Conservation (phyloP, 345 rosid species). For the Murraya paniculata region DNA sequence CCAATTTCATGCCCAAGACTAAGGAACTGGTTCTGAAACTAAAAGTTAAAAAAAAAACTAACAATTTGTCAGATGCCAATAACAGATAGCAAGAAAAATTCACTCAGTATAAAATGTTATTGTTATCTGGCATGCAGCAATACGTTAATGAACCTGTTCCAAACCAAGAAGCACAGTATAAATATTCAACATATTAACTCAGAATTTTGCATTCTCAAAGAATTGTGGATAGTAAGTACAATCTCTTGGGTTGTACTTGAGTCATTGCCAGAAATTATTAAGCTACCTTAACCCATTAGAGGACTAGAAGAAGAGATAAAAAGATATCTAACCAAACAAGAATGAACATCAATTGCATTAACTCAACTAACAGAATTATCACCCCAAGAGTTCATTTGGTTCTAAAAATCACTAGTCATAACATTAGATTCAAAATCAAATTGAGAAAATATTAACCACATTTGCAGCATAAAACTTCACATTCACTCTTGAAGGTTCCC, state of each 20-base stretch:
- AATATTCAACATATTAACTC: neutral
- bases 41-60: neutral
- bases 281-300: neutral
- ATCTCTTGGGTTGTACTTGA: neutral
- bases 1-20: conserved; percentile 16
- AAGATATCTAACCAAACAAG: neutral
- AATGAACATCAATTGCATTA: neutral
- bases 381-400: neutral
- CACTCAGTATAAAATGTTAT: neutral
- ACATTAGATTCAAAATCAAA: neutral
- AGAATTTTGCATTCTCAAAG: neutral
- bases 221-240: neutral
- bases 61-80: neutral
- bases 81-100: neutral
- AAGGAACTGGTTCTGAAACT: conserved; percentile 16
- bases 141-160: neutral
- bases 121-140: neutral
- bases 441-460: neutral
- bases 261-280: neutral
- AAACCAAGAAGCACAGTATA: neutral
- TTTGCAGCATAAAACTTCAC: neutral
- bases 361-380: neutral
- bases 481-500: neutral
- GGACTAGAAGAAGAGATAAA: neutral
- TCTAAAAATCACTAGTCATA: neutral